Conservation (phyloP, 352 stramenopile species). For the Pythium dissimile region DNA sequence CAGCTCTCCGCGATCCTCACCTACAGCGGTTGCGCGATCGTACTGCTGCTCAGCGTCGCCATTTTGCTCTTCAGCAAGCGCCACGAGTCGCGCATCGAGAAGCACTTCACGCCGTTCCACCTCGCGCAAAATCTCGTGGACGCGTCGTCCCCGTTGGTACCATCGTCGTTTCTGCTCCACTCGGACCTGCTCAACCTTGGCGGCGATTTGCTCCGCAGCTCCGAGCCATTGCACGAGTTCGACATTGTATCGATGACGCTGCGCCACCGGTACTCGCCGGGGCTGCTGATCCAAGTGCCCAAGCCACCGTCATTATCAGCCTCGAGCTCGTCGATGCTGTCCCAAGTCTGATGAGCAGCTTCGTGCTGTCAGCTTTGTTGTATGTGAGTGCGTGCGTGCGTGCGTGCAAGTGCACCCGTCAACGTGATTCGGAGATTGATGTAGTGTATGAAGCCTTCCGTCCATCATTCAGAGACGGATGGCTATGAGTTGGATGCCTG, state of each 20-base stretch:
- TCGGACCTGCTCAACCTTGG: conserved; percentile 22
- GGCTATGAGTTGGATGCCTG: too few relatives aligned
- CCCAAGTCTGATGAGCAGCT: neutral
- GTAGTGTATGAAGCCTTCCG: too few relatives aligned
- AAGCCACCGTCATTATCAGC: conserved; percentile 9
- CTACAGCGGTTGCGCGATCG: conserved; percentile 17
- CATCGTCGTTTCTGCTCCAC: conserved; percentile 12
- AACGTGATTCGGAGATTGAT: too few relatives aligned
- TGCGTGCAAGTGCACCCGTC: too few relatives aligned
- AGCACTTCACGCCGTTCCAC: conserved; percentile 20
- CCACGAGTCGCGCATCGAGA: conserved; percentile 24
- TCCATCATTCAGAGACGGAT: too few relatives aligned
- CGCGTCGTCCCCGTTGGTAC: conserved; percentile 10
- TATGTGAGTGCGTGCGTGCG: neutral
- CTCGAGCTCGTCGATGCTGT: conserved; percentile 11
- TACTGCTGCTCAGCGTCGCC: conserved; percentile 18
- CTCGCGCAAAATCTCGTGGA: conserved; percentile 22
- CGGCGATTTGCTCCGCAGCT: conserved; percentile 19
- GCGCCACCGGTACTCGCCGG: conserved; percentile 11
- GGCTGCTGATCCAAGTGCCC: conserved; percentile 19
- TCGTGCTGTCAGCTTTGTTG: neutral
- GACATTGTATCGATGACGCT: conserved; percentile 25
- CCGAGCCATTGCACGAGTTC: conserved; percentile 18
- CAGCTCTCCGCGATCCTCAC: conserved; percentile 12
- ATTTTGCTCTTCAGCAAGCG: conserved; percentile 24